Evolutionary conservation across 2,329 filamentous ascomycete species (phyloP).

Genomic region (Huntiella moniliformis): DNA sequence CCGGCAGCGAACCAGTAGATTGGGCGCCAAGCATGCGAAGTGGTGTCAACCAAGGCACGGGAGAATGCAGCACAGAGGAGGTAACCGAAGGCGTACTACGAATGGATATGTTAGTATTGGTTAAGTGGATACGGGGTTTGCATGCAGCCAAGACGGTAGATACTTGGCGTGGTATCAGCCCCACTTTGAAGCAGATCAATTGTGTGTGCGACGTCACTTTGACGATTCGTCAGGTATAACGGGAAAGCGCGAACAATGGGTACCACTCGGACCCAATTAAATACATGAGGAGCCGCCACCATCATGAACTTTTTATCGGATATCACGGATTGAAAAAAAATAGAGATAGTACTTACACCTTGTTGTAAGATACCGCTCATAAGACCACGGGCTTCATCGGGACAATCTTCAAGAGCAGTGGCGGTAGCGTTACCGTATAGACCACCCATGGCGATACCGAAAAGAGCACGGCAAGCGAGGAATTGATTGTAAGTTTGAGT

Average conservation of each 20-base stretch:
- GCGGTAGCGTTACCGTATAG: constrained; percentile 62
- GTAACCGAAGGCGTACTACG: constrained; percentile 44
- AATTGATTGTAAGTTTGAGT: constrained; percentile 50
- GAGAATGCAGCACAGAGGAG: constrained; percentile 39
- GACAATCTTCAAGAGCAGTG: constrained; percentile 60
- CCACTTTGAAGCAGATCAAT: too few relatives aligned
- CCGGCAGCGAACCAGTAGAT: constrained; percentile 79
- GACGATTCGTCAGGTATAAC: not conserved
- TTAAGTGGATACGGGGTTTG: not conserved
- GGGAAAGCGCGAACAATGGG: constrained; percentile 4
- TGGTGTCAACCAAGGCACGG: constrained; percentile 54
- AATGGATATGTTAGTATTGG: not conserved
- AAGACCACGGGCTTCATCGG: constrained; percentile 46
- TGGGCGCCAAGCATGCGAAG: constrained; percentile 62
- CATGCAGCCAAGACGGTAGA: too few relatives aligned
- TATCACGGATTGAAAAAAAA: not conserved
- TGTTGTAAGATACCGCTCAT: constrained; percentile 62
- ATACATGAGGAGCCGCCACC: too few relatives aligned
- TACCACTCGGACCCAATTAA: not conserved
- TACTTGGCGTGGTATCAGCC: too few relatives aligned
- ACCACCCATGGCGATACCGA: constrained; percentile 68
- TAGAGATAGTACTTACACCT: constrained; percentile 25
- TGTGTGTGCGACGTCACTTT: not conserved
- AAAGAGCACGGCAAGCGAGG: constrained; percentile 54
- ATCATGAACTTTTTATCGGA: too few relatives aligned